phyloP scores from a whole-genome alignment of 352 stramenopile species.

The Thalassiosira delicatula region DNA sequence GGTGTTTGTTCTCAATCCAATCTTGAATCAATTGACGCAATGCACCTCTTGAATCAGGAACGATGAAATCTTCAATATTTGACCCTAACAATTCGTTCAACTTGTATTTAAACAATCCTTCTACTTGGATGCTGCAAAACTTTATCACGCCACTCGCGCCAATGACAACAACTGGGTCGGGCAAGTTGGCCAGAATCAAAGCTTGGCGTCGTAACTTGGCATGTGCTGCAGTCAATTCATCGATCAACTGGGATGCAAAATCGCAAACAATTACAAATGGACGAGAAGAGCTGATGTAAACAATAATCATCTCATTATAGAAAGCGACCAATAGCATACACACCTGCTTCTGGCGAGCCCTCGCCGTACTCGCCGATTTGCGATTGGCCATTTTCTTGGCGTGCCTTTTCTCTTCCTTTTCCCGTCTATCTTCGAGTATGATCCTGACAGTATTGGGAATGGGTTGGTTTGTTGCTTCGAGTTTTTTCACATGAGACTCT shows the following conservation, averaged over 20 bases:
- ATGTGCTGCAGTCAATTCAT: constrained; percentile 81
- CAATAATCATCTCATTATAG: too few relatives aligned
- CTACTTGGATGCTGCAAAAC: constrained; percentile 81
- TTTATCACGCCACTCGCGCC: constrained; percentile 71
- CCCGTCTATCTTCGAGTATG: constrained; percentile 67
- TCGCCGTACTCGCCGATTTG: constrained; percentile 84
- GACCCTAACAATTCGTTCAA: constrained; percentile 66
- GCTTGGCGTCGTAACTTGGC: constrained; percentile 69
- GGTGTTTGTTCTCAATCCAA: constrained; percentile 51
- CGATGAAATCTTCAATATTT: constrained; percentile 74
- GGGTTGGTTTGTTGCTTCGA: constrained; percentile 67
- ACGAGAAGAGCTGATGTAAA: too few relatives aligned
- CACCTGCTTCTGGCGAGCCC: constrained; percentile 85
- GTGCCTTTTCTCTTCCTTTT: constrained; percentile 82
- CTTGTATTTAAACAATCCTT: constrained; percentile 76
- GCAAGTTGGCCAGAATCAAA: constrained; percentile 79
- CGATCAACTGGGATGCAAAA: too few relatives aligned
- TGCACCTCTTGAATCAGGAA: constrained; percentile 64
- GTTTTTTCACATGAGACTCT: constrained; percentile 75
- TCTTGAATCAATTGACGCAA: constrained; percentile 68
- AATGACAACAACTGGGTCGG: constrained; percentile 80
- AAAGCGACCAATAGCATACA: too few relatives aligned
- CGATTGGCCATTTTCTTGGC: constrained; percentile 85
- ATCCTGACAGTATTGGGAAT: constrained; percentile 72
- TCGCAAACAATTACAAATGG: too few relatives aligned